Evolutionary conservation across 208 protist species (phyloP), one percentile per base, ranked within the genome.

Genomic region (Leishmania mexicana): DNA sequence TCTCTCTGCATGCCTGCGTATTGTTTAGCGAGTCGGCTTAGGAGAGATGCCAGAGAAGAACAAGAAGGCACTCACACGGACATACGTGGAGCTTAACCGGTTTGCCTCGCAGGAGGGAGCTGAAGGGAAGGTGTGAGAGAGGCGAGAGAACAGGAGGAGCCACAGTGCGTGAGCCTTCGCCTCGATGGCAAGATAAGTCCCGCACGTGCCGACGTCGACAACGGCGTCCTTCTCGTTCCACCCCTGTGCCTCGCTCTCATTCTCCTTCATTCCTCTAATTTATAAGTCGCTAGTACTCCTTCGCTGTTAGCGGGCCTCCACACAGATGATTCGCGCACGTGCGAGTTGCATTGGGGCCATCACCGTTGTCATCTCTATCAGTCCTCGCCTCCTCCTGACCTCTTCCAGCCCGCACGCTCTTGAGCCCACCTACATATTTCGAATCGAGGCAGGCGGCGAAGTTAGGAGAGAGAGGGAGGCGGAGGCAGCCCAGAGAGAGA

Each of bases 1-100:
- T 85, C 51, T 76, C 64, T 73, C 49, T 76, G 54, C 24, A 53
- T 76, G 19, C n/a, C 24, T 42, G 10, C 35, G 10, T 6, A 40
- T 45, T 4, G 57, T 11, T 75, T 54, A 40, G 71, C 10, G n/a
- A 75, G 45, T 62, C 21, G 72, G 35, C 35, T 54, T 75, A 24
- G 28, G 2, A 58, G 72, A 38, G 71, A 21, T 28, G 31, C 17
- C 45, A 38, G 21, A n/a, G 19, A 11, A 17, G 10, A 57, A 75
- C 17, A 13, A 31, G 24, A 62, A 24, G 60, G 15, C 21, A 13
- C 45, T 74, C 68, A 74, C 68, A 74, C 68, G 68, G 24, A 67
- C 57, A 78, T n/a, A 51, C 57, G 57, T 11, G 51, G 24, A 49
- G 57, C 3, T 78, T 58, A 78, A 49, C 53, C 53, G 38, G 17